These are phyloP conservation scores for Ceriops zippeliana DNA, from an alignment of 345 rosid genomes.

Conservation along the genomic window DNA sequence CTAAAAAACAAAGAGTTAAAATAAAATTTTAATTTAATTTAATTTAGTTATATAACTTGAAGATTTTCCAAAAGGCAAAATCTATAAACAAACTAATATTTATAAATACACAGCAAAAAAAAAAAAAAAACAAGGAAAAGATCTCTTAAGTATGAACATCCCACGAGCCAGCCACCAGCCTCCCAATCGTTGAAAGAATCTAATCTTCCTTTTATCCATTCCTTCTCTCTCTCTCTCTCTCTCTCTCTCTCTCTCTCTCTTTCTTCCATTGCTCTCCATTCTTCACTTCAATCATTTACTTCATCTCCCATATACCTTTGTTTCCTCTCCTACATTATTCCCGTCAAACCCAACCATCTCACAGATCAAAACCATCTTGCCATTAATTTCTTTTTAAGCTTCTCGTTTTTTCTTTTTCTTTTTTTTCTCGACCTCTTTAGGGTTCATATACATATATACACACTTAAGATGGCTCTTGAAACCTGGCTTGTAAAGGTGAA, in stretches of 20 bases:
- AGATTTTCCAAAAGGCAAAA: no score
- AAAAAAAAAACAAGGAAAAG: background rate
- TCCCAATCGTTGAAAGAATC: background rate
- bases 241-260: conserved; percentile 32
- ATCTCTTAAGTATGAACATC: background rate
- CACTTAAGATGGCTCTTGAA: conserved; percentile 70
- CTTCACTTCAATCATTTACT: conserved; percentile 23
- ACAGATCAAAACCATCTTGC: no score
- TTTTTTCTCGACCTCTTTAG: background rate
- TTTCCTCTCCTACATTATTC: background rate
- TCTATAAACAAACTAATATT: no score
- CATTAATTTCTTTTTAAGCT: no score
- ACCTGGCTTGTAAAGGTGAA: conserved; percentile 74
- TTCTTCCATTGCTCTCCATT: conserved; percentile 24
- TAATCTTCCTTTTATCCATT: no score
- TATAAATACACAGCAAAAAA: no score
- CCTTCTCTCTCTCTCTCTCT: conserved; percentile 4
- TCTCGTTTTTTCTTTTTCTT: background rate
- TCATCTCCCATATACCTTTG: conserved; percentile 2
- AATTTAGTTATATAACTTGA: no score
- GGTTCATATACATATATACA: background rate
- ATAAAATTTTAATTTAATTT: no score
- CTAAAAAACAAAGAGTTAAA: no score
- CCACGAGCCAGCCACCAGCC: background rate
- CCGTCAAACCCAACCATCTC: background rate